Conservation (phyloP, 371 early-diverging fungal species). For the Syncephalis plumigaleata region DNA sequence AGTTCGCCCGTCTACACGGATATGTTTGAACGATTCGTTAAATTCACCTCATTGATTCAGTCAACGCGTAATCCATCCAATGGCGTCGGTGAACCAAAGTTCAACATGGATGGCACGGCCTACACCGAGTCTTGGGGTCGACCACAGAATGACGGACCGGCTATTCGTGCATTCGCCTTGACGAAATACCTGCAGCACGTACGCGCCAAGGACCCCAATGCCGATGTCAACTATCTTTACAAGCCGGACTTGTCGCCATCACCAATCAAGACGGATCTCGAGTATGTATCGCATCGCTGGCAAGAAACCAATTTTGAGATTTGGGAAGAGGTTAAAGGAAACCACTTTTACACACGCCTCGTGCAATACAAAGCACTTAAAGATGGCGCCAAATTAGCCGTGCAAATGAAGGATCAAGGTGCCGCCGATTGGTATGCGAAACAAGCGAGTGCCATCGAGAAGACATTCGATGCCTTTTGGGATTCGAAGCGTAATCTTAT, state of each 20-base stretch:
- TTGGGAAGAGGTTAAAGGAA: slow-evolving; percentile 14
- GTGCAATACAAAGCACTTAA: slow-evolving; percentile 39
- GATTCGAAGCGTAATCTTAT: no score
- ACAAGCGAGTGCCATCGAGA: slow-evolving; percentile 5
- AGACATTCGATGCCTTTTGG: not conserved
- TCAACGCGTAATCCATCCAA: slow-evolving; percentile 4
- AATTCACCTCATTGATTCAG: slow-evolving; percentile 10
- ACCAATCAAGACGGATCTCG: slow-evolving; percentile 28
- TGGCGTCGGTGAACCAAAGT: slow-evolving; percentile 65
- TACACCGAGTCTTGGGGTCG: slow-evolving; percentile 42
- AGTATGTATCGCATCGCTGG: slow-evolving; percentile 32
- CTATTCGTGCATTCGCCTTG: slow-evolving; percentile 37
- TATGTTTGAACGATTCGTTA: slow-evolving; percentile 13
- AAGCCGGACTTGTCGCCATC: not conserved
- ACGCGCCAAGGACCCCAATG: slow-evolving; percentile 4
- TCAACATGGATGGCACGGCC: slow-evolving; percentile 33
- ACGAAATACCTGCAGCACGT: slow-evolving; percentile 22
- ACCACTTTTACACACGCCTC: slow-evolving; percentile 51
- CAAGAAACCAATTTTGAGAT: slow-evolving; percentile 24
- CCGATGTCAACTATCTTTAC: slow-evolving; percentile 6
- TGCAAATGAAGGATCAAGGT: slow-evolving; percentile 11
- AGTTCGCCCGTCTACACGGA: slow-evolving; percentile 7
- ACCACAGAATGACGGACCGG: slow-evolving; percentile 77
- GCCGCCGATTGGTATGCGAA: slow-evolving; percentile 12
- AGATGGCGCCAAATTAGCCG: slow-evolving; percentile 24